phyloP scores from a whole-genome alignment of 78 protist genomes.

The Monocercomonoides exilis region DNA sequence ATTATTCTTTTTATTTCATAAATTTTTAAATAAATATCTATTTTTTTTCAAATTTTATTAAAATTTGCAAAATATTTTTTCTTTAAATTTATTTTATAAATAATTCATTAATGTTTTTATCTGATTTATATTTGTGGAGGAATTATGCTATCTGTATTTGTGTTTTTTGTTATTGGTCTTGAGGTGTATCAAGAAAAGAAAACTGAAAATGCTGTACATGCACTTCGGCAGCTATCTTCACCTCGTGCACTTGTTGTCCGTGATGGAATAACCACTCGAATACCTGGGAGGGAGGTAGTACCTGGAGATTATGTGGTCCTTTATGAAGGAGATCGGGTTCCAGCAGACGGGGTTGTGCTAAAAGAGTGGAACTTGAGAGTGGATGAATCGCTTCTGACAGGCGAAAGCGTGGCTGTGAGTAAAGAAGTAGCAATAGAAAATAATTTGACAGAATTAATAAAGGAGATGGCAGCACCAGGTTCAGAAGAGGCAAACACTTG shows the following conservation, averaged over 20 bases:
- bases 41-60: too few relatives aligned
- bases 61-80: too few relatives aligned
- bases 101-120: too few relatives aligned
- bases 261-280: neutral
- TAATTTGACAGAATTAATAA: neutral
- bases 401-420: neutral
- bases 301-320: slow-evolving; percentile 5
- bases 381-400: slow-evolving; percentile 11
- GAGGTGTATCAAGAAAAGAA: neutral
- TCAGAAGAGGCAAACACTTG: neutral
- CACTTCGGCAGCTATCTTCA: neutral
- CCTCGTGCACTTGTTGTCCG: slow-evolving; percentile 1
- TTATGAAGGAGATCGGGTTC: slow-evolving; percentile 8
- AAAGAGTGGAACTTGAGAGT: neutral
- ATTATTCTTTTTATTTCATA: too few relatives aligned
- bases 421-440: neutral
- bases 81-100: too few relatives aligned
- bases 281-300: neutral
- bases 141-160: neutral
- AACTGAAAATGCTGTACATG: slow-evolving; percentile 2
- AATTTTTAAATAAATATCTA: too few relatives aligned
- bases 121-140: neutral
- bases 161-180: neutral
- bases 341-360: slow-evolving; percentile 5
- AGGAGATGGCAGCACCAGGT: neutral